Evolutionary conservation across 1,284 basidiomycete genomes (phyloP).

Genomic region (Ganoderma resinaceum): DNA sequence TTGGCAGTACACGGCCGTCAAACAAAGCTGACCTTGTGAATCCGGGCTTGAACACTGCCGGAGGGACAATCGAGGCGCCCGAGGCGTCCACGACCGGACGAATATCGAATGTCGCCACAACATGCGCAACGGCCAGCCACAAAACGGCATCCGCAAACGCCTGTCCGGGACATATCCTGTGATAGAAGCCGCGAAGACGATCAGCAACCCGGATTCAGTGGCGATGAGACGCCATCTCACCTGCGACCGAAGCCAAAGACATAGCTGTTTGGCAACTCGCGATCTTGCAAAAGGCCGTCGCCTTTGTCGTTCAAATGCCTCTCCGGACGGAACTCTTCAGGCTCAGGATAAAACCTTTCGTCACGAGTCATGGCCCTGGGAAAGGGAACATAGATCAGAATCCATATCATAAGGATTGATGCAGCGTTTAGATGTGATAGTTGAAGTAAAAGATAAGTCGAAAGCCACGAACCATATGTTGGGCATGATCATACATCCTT

Average conservation of each 20-base stretch:
- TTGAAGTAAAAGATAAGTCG: background rate
- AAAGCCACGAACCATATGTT: conserved; percentile 49
- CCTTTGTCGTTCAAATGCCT: conserved; percentile 31
- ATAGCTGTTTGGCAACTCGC: conserved; percentile 14
- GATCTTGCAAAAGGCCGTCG: background rate
- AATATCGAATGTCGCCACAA: conserved; percentile 38
- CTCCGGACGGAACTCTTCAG: conserved; percentile 38
- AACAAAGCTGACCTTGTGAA: conserved; percentile 23
- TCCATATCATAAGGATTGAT: background rate
- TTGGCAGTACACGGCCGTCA: background rate
- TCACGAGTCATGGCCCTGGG: conserved; percentile 39
- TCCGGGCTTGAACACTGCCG: conserved; percentile 29
- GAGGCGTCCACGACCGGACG: conserved; percentile 28
- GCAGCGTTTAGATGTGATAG: background rate
- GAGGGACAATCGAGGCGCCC: conserved; percentile 33
- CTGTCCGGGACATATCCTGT: conserved; percentile 39
- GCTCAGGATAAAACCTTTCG: conserved; percentile 29
- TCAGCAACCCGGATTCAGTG: background rate
- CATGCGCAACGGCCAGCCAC: conserved; percentile 36
- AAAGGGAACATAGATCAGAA: background rate
- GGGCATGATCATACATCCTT: conserved; percentile 52
- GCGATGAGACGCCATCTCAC: conserved; percentile 30
- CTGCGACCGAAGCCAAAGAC: conserved; percentile 37
- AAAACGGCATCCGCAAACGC: conserved; percentile 36
- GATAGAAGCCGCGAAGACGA: background rate